Evolutionary conservation across 2,329 filamentous ascomycete genomes (phyloP), one percentile per base, ranked within the genome.

Genomic region (Ambrosiella cleistominuta): DNA sequence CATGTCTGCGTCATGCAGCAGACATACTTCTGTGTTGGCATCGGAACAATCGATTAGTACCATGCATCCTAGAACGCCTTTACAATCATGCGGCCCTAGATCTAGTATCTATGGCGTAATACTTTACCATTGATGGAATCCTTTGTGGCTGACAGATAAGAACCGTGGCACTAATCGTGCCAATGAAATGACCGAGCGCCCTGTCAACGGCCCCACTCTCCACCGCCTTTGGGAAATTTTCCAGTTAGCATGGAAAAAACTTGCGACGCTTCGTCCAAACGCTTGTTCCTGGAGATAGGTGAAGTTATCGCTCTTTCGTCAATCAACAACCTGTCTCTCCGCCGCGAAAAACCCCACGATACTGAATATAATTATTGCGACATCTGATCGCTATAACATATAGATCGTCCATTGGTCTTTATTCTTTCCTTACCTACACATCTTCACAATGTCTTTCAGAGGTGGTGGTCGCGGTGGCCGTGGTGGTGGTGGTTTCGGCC

Each of bases 401-500:
- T 42, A 11, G 42, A 38, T 36, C 19, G 40, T 54, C 39, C 2
- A n/a, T 57, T 35, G 27, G n/a, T 52, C 19, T 40, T 58, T 42
- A 36, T 44, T 40, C 60, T 45, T 52, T 54, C 40, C 50, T 55
- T 47, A 51, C 49, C 53, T 47, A 51, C 49, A 39, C 17, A 38
- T 27, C 37, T 38, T 40, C 55, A 64, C 61, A 60, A 71, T 71
- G 69, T 71, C 69, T 64, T 71, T 71, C 66, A 68, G 69, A 66
- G 69, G 68, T 62, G 66, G 66, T 63, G 66, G 66, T 62, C 66
- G 68, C 62, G 66, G 66, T 62, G 65, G 68, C 62, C 66, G 62
- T 50, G 56, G 69, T 58, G 67, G 68, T 60, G 64, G 65, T 63
- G 65, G 68, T 56, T 67, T 68, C 61, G 66, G 68, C 60, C 66